A percentile compares a stretch with the other conserved stretches of the same genome.
Evolutionary conservation across 73 alveolate genomes (phyloP).

Genomic region (Breviolum minutum): DNA sequence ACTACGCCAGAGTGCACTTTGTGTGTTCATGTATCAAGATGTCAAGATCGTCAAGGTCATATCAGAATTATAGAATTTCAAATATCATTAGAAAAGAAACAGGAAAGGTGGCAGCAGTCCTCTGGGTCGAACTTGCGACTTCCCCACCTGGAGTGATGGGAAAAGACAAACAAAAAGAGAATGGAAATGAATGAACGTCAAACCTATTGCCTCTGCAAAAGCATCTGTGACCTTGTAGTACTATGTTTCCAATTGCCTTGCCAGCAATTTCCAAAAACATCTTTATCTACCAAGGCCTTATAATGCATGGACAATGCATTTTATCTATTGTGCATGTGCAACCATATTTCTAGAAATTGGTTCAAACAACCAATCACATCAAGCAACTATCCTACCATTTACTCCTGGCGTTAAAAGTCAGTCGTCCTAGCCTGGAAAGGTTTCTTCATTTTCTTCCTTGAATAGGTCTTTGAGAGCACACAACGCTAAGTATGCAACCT

Average conservation of each 20-base stretch:
- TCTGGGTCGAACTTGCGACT: conserved; percentile 60
- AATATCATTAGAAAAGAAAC: background rate
- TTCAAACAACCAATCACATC: too few species aligned
- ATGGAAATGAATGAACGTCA: too few species aligned
- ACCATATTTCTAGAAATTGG: too few species aligned
- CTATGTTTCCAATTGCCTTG: background rate
- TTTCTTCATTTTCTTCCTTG: too few species aligned
- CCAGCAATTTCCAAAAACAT: background rate
- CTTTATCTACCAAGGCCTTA: too few species aligned
- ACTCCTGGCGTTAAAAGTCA: too few species aligned
- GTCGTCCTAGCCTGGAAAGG: too few species aligned
- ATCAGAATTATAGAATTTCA: background rate
- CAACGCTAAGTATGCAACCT: too few species aligned
- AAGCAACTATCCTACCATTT: too few species aligned
- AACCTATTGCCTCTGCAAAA: background rate
- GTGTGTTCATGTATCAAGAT: background rate
- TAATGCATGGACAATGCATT: too few species aligned
- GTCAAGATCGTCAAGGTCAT: background rate
- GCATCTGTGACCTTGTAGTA: background rate
- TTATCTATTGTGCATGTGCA: too few species aligned
- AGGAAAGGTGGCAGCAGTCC: background rate
- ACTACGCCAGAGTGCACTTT: background rate
- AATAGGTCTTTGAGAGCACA: too few species aligned
- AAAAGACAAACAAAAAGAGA: background rate
- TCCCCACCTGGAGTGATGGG: conserved; percentile 41